Percentiles rank a stretch among this genome's conserved stretches.
Conservation (phyloP, 2,329 filamentous ascomycete genomes). For the Ophiostoma populinum region DNA sequence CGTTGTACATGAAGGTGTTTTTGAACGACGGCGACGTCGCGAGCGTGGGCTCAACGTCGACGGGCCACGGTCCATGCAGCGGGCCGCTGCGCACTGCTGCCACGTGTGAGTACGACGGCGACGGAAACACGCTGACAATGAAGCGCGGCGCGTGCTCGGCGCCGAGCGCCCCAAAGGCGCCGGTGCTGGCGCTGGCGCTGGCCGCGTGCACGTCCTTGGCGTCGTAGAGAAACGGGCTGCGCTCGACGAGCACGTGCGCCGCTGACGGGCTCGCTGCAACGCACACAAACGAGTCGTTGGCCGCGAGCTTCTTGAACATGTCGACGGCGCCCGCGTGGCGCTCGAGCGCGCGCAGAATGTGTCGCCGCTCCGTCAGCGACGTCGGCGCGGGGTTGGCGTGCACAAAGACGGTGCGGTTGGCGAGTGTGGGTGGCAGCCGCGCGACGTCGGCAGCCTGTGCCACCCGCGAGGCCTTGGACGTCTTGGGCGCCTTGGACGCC, state of each 20-base stretch:
- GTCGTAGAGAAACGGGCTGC: conserved; percentile 31
- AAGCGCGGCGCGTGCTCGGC: too few species aligned
- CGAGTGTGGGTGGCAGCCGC: too few species aligned
- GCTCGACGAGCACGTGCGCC: conserved; percentile 22
- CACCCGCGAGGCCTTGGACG: neutral
- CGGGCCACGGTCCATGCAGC: conserved; percentile 26
- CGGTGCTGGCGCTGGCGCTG: conserved; percentile 9
- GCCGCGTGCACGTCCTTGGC: conserved; percentile 14
- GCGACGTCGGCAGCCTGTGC: neutral
- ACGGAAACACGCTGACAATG: conserved; percentile 23
- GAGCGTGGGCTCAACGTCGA: conserved; percentile 4
- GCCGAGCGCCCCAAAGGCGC: conserved; percentile 6
- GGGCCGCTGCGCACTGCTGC: conserved; percentile 19
- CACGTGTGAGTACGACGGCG: conserved; percentile 23
- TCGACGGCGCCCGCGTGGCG: conserved; percentile 29
- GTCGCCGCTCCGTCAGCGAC: conserved; percentile 36
- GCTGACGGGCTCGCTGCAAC: conserved; percentile 25
- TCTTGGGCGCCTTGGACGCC: too few species aligned
- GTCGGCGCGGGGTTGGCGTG: conserved; percentile 32
- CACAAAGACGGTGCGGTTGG: conserved; percentile 26
- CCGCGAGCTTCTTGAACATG: conserved; percentile 31
- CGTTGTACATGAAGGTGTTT: conserved; percentile 20
- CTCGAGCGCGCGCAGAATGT: conserved; percentile 34
- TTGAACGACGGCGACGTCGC: conserved; percentile 9
- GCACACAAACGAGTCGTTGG: conserved; percentile 31